Conservation (phyloP, 176 grass and related monocot species). For the Leersia perrieri region DNA sequence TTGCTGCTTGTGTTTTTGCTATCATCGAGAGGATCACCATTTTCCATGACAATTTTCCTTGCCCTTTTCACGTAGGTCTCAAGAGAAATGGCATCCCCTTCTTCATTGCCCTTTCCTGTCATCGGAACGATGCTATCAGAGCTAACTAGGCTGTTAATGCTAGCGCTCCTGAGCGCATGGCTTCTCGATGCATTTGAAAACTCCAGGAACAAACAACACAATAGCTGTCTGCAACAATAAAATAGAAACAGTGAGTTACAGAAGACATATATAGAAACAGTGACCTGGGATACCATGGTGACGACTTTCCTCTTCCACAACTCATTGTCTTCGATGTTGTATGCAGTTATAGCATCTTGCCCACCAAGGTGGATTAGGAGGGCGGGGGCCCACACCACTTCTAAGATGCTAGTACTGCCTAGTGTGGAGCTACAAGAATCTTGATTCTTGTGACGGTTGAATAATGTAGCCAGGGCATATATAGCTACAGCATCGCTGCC, state of each 20-base stretch:
- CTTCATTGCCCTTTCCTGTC: neutral
- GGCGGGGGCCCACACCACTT: neutral
- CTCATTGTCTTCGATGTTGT: too few species aligned
- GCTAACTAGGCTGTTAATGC: neutral
- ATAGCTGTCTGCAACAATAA: neutral
- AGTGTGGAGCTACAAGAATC: neutral
- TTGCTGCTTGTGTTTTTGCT: too few species aligned
- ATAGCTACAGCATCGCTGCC: too few species aligned
- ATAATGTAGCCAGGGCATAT: too few species aligned
- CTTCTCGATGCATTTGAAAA: conserved; percentile 9
- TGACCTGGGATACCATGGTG: too few species aligned
- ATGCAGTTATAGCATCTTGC: neutral
- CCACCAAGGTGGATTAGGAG: neutral
- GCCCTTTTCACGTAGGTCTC: neutral
- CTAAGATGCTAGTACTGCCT: neutral
- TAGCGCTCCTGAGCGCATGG: neutral
- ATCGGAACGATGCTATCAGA: neutral
- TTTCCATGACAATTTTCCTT: neutral
- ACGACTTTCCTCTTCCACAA: neutral
- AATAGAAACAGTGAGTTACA: neutral
- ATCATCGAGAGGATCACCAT: neutral
- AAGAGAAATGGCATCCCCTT: neutral
- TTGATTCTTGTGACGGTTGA: too few species aligned
- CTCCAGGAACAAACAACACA: neutral
- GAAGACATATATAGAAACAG: too few species aligned